These are phyloP conservation scores for Pterocarpus santalinus DNA, from an alignment of 306 rosid genomes.

Conservation along the genomic window DNA sequence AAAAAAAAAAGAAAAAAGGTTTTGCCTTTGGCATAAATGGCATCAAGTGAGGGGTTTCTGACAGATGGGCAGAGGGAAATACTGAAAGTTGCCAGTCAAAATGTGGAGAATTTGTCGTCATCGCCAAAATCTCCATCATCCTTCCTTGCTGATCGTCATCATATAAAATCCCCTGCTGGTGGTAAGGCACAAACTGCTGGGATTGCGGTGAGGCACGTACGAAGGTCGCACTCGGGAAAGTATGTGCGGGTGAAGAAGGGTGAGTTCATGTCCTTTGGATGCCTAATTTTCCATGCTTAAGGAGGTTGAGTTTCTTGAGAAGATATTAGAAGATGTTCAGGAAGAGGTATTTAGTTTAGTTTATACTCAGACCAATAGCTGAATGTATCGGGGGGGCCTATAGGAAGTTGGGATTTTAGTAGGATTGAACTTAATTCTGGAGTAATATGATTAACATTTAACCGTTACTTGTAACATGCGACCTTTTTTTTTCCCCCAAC, in stretches of 20 bases:
- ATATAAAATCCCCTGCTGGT: slow-evolving; percentile 78
- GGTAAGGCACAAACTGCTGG: slow-evolving; percentile 87
- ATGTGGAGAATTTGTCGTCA: slow-evolving; percentile 77
- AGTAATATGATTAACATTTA: background rate
- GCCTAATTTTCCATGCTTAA: background rate
- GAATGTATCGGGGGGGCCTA: background rate
- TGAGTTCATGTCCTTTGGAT: slow-evolving; percentile 46
- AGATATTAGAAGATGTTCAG: background rate
- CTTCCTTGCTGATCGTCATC: slow-evolving; percentile 77
- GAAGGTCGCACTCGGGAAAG: slow-evolving; percentile 89
- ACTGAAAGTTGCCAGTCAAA: slow-evolving; percentile 77
- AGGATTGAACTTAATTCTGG: background rate
- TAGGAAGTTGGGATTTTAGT: background rate
- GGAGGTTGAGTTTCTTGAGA: slow-evolving; percentile 13
- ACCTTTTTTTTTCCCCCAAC: background rate
- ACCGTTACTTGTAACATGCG: background rate
- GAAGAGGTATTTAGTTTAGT: background rate
- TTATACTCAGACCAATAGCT: background rate
- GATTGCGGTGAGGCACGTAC: slow-evolving; percentile 80
- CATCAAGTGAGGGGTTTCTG: slow-evolving; percentile 90
- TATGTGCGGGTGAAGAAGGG: slow-evolving; percentile 85
- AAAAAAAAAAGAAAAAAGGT: background rate
- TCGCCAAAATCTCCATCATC: slow-evolving; percentile 92
- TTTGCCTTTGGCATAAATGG: slow-evolving; percentile 56
- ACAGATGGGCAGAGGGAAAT: slow-evolving; percentile 88